Evolutionary conservation across 495 filamentous ascomycete genomes (phyloP), one percentile per base, ranked within the genome.

Genomic region (Penicillium bialowiezense): DNA sequence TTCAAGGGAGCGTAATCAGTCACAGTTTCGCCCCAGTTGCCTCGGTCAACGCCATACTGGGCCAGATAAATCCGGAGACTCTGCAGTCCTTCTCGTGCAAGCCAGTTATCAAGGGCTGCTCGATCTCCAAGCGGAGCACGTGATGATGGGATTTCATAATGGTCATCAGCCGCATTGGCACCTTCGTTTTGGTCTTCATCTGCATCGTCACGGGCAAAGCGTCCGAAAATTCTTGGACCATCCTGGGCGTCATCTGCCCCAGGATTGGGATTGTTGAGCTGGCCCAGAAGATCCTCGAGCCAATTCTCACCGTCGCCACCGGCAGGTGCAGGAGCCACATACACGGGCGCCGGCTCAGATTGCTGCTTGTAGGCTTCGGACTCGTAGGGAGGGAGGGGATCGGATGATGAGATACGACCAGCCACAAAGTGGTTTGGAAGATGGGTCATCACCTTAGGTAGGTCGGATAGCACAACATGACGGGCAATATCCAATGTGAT

Each of bases 401-500:
- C 73, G 10, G 71, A 73, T 5, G 73, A 55, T 2, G 73, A 76
- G 10, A 76, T 63, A 17, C 67, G 70, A 19, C 65, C 68, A 9
- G 67, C 63, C 10, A 72, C 65, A 51, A 72, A 76, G 14, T 62
- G 67, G 26, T 50, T 56, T 5, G 73, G 73, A 15, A 76, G 63
- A 53, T 73, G 66, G 13, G 70, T 71, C 10, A 67, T 76, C 4
- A 74, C 73, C 21, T 55, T 61, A 0, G 84, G 87, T 0, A 78
- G 80, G 54, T 91, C 88, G 2, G 88, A 83, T 4, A 96, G 72
- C 39, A 91, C 79, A 17, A 92, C 78, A 63, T 92, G 88, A 21
- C 93, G 79, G 2, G 89, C 90, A 45, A 90, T 79, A 41, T 84
- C 76, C 3, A 81, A 60, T 1, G 82, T 79, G 35, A 88, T 83